These are phyloP conservation scores for Elsinoe arachidis DNA, from an alignment of 2,329 filamentous ascomycete genomes.

Conservation along the genomic window DNA sequence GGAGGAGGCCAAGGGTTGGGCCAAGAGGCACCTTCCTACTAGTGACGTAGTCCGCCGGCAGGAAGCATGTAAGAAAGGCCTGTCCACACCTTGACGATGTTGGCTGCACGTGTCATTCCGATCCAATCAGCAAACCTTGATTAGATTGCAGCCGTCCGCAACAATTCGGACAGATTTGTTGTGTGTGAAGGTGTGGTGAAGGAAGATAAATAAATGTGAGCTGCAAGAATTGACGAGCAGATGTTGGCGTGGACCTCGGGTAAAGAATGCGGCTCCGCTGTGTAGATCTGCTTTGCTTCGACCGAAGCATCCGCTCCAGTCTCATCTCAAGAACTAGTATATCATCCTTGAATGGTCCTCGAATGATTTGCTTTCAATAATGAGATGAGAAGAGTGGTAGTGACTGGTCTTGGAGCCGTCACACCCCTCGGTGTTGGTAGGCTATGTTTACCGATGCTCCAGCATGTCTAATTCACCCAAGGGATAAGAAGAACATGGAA, in stretches of 20 bases:
- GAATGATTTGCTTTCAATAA: slow-evolving; percentile 16
- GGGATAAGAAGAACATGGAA: slow-evolving; percentile 69
- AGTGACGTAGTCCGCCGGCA: neutral
- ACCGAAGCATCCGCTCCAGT: neutral
- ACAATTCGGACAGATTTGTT: neutral
- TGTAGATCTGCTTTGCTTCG: neutral
- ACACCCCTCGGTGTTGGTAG: slow-evolving; percentile 32
- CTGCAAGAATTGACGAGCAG: neutral
- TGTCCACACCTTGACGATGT: neutral
- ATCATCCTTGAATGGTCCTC: neutral
- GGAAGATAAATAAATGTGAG: neutral
- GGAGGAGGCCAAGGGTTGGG: neutral
- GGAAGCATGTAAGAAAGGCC: neutral
- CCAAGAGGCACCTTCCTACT: neutral
- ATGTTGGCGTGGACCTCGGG: neutral
- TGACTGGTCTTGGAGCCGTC: slow-evolving; percentile 42
- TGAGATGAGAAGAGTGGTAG: slow-evolving; percentile 43
- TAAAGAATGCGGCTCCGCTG: neutral
- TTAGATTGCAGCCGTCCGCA: neutral
- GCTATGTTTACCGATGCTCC: neutral
- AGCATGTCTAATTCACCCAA: slow-evolving; percentile 21
- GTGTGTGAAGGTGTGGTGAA: neutral
- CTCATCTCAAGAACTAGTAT: neutral
- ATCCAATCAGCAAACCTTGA: neutral
- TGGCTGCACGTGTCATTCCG: neutral